phyloP scores from a whole-genome alignment of 2,329 filamentous ascomycete species.

The Pseudogymnoascus sp. region DNA sequence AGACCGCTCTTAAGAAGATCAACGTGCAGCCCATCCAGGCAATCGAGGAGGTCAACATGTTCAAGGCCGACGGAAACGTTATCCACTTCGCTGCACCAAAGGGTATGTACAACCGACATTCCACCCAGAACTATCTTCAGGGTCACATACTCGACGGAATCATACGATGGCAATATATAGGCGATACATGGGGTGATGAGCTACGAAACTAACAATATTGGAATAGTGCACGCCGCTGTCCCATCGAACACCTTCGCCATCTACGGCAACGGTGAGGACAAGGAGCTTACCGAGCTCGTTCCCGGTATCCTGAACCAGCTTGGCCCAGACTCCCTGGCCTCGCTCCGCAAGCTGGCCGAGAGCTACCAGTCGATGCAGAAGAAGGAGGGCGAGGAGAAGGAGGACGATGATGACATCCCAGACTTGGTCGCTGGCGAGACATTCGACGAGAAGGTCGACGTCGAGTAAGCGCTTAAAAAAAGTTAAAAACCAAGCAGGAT shows the following conservation, averaged over 20 bases:
- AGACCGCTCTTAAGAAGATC: conserved; percentile 95
- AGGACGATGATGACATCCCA: conserved; percentile 88
- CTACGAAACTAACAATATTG: background rate
- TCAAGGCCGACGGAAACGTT: conserved; percentile 99
- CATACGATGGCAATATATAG: background rate
- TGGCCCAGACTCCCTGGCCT: conserved; percentile 93
- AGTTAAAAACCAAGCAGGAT: background rate
- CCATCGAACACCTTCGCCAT: conserved; percentile 99
- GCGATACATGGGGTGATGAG: background rate
- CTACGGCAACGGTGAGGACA: conserved; percentile 98
- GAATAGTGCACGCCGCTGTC: conserved; percentile 85
- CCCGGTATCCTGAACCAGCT: conserved; percentile 99
- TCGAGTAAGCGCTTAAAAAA: conserved; percentile 25
- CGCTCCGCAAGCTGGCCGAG: conserved; percentile 95
- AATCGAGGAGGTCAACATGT: conserved; percentile 99
- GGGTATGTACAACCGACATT: conserved; percentile 47
- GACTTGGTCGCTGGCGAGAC: conserved; percentile 95
- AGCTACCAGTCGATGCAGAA: conserved; percentile 99
- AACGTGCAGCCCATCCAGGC: conserved; percentile 99
- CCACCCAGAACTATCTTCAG: background rate
- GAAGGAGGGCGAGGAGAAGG: conserved; percentile 71
- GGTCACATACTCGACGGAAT: background rate
- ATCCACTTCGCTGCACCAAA: conserved; percentile 98
- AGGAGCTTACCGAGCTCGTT: conserved; percentile 98
- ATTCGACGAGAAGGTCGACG: conserved; percentile 93